These are phyloP conservation scores for Penstemon eatonii DNA, from an alignment of 257 asterid species.

Conservation along the genomic window DNA sequence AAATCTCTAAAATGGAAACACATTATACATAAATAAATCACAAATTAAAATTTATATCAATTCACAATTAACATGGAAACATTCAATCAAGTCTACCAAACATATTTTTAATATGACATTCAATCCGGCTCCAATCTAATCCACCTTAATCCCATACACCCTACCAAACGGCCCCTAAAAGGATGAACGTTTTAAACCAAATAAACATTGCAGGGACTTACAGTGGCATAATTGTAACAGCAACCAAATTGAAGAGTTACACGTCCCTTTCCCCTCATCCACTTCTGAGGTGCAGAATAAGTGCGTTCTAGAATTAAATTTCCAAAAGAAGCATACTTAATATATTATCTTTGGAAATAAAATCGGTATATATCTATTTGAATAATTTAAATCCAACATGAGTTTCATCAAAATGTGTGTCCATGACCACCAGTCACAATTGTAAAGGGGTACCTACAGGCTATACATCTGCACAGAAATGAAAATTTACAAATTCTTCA, in stretches of 20 bases:
- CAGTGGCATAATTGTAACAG: conserved; percentile 77
- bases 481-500: neutral
- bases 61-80: too few species aligned
- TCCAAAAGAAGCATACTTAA: conserved; percentile 10
- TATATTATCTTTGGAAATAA: neutral
- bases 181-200: neutral
- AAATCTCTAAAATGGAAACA: too few species aligned
- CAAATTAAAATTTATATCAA: too few species aligned
- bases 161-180: too few species aligned
- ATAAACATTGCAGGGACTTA: conserved; percentile 34
- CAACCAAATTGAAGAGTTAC: conserved; percentile 88
- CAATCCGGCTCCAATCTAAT: too few species aligned
- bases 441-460: neutral
- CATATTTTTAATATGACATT: too few species aligned
- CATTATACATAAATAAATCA: too few species aligned
- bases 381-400: neutral
- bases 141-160: too few species aligned
- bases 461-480: neutral
- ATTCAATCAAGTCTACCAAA: too few species aligned
- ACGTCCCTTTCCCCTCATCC: conserved; percentile 96
- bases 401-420: neutral
- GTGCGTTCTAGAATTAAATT: conserved; percentile 57
- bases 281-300: conserved; percentile 71
- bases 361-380: neutral
- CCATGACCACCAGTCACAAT: conserved; percentile 3